A percentile compares a stretch with the other conserved stretches of the same genome.
Conservation (phyloP, 202 grass and related monocot species). For the Saccharum hybrid region DNA sequence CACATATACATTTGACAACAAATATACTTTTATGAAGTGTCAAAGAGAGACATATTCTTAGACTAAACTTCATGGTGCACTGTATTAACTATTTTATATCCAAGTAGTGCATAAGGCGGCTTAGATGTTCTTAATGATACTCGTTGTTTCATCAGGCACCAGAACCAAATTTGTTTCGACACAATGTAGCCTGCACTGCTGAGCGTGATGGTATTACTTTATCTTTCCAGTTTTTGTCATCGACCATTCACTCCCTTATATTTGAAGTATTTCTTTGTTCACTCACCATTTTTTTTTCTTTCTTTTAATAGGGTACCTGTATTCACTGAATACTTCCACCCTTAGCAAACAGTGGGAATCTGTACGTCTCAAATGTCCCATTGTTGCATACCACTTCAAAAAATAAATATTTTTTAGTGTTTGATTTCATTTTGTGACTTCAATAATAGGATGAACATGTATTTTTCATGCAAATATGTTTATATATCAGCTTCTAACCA, state of each 20-base stretch:
- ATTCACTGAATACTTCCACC: conserved; percentile 91
- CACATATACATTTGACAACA: conserved; percentile 9
- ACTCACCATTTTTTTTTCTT: not conserved
- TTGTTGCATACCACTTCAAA: conserved; percentile 2
- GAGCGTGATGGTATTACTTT: conserved; percentile 78
- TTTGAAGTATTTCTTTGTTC: conserved; percentile 33
- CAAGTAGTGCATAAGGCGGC: conserved; percentile 18
- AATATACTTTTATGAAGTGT: conserved; percentile 3
- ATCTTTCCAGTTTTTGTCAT: conserved; percentile 30
- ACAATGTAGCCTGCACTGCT: conserved; percentile 84
- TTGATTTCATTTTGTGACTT: conserved; percentile 14
- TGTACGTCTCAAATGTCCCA: conserved; percentile 56
- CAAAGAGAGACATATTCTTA: conserved; percentile 10
- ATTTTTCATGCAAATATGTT: conserved; percentile 12
- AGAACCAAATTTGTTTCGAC: conserved; percentile 90
- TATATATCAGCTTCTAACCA: conserved; percentile 20
- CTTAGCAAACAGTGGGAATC: conserved; percentile 96
- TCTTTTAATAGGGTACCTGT: conserved; percentile 68
- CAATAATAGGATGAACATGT: not conserved
- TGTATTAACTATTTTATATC: not conserved
- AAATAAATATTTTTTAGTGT: conserved; percentile 23
- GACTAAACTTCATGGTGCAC: conserved; percentile 13
- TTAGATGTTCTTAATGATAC: conserved; percentile 32
- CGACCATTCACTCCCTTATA: conserved; percentile 27
- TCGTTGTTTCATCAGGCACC: conserved; percentile 61